phyloP scores from a whole-genome alignment of 768 basidiomycete species.

The Cyclocybe cylindracea region DNA sequence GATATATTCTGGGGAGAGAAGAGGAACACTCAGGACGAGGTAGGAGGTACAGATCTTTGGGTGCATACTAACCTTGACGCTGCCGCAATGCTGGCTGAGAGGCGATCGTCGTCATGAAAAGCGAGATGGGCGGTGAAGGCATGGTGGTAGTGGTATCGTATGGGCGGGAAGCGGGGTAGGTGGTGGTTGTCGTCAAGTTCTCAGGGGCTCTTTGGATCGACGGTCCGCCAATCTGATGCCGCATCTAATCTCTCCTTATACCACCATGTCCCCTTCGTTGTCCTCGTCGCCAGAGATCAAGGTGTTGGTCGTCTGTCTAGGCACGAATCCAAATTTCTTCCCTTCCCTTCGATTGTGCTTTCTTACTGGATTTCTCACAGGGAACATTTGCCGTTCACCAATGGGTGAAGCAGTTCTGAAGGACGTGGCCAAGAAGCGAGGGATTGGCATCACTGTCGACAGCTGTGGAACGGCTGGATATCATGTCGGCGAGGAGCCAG shows the following conservation, averaged over 20 bases:
- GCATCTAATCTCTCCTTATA: constrained; percentile 5
- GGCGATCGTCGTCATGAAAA: constrained; percentile 88
- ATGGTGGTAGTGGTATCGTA: constrained; percentile 32
- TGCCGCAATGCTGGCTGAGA: constrained; percentile 77
- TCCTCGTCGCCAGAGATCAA: constrained; percentile 35
- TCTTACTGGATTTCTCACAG: constrained; percentile 27
- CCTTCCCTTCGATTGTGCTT: neutral
- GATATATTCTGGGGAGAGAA: constrained; percentile 63
- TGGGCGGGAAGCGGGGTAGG: neutral
- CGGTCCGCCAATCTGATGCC: too few relatives aligned
- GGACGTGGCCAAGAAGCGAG: constrained; percentile 66
- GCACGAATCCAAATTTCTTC: constrained; percentile 22
- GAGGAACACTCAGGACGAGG: neutral
- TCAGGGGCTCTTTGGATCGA: too few relatives aligned
- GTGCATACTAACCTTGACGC: constrained; percentile 60
- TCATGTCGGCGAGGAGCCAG: constrained; percentile 83
- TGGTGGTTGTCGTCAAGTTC: neutral
- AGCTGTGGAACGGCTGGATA: constrained; percentile 86
- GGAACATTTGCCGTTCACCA: constrained; percentile 88
- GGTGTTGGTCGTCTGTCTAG: constrained; percentile 76
- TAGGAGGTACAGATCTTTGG: too few relatives aligned
- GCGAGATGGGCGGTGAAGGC: constrained; percentile 81
- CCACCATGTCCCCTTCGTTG: constrained; percentile 22
- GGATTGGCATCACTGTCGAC: constrained; percentile 70
- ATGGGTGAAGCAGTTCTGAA: constrained; percentile 89